phyloP scores from a whole-genome alignment of 1,139 yeast species.

The Candida dubliniensis region DNA sequence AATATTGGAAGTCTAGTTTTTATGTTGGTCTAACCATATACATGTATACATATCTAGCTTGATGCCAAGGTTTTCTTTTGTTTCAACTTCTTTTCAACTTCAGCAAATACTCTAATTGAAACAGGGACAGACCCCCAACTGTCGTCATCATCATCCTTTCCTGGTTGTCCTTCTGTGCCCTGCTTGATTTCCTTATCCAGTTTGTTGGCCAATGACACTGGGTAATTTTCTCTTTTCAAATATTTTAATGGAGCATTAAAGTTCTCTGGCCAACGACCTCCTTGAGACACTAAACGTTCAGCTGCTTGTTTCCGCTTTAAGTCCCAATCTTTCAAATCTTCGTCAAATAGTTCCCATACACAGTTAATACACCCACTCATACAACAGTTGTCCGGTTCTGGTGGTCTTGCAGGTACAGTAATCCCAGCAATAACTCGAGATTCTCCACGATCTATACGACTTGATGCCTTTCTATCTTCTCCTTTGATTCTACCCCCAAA shows the following conservation, averaged over 20 bases:
- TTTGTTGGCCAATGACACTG: slow-evolving; percentile 22
- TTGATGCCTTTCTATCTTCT: slow-evolving; percentile 50
- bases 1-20: background rate
- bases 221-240: slow-evolving; percentile 35
- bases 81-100: slow-evolving; percentile 69
- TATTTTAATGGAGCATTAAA: slow-evolving; percentile 66
- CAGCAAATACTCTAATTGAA: slow-evolving; percentile 78
- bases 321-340: slow-evolving; percentile 85
- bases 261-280: slow-evolving; percentile 75
- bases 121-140: slow-evolving; percentile 74
- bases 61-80: slow-evolving; percentile 23
- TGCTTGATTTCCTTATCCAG: slow-evolving; percentile 26
- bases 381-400: slow-evolving; percentile 93
- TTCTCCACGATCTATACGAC: slow-evolving; percentile 45
- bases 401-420: slow-evolving; percentile 74
- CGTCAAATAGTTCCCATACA: slow-evolving; percentile 92
- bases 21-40: background rate
- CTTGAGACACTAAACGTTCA: slow-evolving; percentile 42
- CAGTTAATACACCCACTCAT: slow-evolving; percentile 97
- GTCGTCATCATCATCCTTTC: slow-evolving; percentile 24
- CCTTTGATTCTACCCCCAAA: slow-evolving; percentile 64
- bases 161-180: slow-evolving; percentile 13
- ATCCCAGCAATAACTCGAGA: slow-evolving; percentile 65
- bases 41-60: slow-evolving; percentile 5
- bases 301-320: slow-evolving; percentile 61